Evolutionary conservation across 164 flowering plant genomes (phyloP).

Genomic region (Vitis rupestris): DNA sequence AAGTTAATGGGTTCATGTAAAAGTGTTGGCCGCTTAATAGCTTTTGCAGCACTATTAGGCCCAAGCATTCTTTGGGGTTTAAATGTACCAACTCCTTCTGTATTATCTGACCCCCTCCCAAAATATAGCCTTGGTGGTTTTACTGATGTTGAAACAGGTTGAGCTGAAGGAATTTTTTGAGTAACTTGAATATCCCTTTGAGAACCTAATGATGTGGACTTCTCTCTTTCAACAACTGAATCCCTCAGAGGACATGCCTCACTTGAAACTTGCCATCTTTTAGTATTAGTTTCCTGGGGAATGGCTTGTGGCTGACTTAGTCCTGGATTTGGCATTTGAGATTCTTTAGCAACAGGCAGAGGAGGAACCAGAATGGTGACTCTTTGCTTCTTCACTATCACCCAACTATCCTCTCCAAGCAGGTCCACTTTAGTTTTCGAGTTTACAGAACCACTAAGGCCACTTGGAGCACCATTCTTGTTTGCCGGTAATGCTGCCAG

Average conservation of each 20-base stretch:
- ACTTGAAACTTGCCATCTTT: slow-evolving; percentile 5
- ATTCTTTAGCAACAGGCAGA: slow-evolving; percentile 26
- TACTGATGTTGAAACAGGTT: slow-evolving; percentile 7
- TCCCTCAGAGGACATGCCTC: slow-evolving; percentile 11
- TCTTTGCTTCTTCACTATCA: slow-evolving; percentile 84
- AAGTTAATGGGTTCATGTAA: slow-evolving; percentile 18
- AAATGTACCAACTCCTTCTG: slow-evolving; percentile 11
- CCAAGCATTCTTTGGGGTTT: slow-evolving; percentile 8
- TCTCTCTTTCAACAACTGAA: slow-evolving; percentile 26
- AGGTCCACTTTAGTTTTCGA: slow-evolving; percentile 18
- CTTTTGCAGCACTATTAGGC: slow-evolving; percentile 13
- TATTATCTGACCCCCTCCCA: slow-evolving; percentile 12
- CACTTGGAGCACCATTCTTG: slow-evolving; percentile 14
- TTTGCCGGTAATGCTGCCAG: slow-evolving; percentile 22
- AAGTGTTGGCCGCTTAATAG: slow-evolving; percentile 9
- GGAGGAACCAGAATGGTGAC: slow-evolving; percentile 77
- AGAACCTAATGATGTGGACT: slow-evolving; percentile 12
- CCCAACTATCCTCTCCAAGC: slow-evolving; percentile 63
- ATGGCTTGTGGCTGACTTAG: slow-evolving; percentile 19
- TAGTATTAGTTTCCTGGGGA: slow-evolving; percentile 7
- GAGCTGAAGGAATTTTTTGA: slow-evolving; percentile 10
- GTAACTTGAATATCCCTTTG: slow-evolving; percentile 19
- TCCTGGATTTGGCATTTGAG: slow-evolving; percentile 20
- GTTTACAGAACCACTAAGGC: slow-evolving; percentile 14
- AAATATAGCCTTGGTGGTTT: slow-evolving; percentile 11